Base-by-base conservation (phyloP, 2,329 filamentous ascomycete species). In the Phyllosticta citribraziliensis region DNA sequence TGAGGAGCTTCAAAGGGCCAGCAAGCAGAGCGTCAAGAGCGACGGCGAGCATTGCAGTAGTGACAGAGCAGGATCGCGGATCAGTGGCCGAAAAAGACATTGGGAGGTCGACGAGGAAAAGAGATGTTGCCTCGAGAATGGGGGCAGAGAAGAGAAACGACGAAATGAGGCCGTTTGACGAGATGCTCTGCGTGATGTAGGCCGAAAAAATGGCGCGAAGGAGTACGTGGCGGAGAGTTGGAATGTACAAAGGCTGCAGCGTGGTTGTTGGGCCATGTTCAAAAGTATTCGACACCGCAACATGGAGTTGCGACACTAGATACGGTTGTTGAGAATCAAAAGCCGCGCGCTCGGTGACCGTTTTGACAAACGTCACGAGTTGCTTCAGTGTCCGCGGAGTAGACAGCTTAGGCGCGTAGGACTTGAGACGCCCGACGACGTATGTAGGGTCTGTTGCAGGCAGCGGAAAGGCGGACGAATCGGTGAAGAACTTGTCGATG, bases 371-470 rank as follows among this genome's bases (percentile, higher is more conserved):
- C n/a, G 76, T 75, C 6, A 77, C 78, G 35, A 86, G 73, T 62
- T 83, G 78, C 64, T 82, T 84, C 6, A 78, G 74, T 11, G 77
- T 77, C 62, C 79, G 78, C 8, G 72, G 64, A 24, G 80, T 76
- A 2, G 70, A 70, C 2, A 85, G 71, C 65, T 81, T 84, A 1
- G 81, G 74, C 12, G 78, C 79, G 63, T 86, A 87, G 53, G 82
- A 79, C 64, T 82, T 83, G 33, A 87, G 72, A 62, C 79, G 79
- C 9, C 82, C 84, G 4, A 85, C 80, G 24, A 87, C 82, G 67
- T 87, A 87, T 0, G 78, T 81, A 1, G 84, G 84, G 66, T 87
- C 84, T 1, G 73, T 75, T 2, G 77, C 76, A 5, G 84, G 84
- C 4, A 86, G 73, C 2, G 84, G 84, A 67, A 87, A 87, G 0